A percentile compares a stretch with the other conserved stretches of the same genome.
Conservation (phyloP, 495 filamentous ascomycete species). For the Aspergillus bertholletiae region DNA sequence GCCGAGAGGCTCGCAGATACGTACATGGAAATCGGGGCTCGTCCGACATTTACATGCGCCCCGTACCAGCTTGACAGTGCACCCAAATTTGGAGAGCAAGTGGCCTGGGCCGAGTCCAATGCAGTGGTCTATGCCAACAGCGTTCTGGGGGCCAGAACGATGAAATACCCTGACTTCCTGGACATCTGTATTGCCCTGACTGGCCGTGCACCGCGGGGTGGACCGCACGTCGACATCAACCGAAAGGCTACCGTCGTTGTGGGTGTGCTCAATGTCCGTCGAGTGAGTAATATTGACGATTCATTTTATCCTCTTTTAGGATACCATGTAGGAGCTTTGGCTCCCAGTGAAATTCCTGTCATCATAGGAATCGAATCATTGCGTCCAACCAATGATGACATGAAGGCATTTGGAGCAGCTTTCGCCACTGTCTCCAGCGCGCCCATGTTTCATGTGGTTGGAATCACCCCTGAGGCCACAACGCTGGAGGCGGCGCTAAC, state of each 20-base stretch:
- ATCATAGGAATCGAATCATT: constrained; percentile 15
- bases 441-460: constrained; percentile 27
- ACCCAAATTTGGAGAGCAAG: constrained; percentile 18
- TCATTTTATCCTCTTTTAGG: constrained; percentile 26
- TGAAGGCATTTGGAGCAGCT: constrained; percentile 30
- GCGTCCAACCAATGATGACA: constrained; percentile 8
- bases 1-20: constrained; percentile 18
- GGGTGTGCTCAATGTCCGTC: constrained; percentile 1
- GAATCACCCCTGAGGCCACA: constrained; percentile 19
- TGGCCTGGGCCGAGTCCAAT: constrained; percentile 29
- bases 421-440: constrained; percentile 26
- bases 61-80: constrained; percentile 25
- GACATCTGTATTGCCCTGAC: constrained; percentile 28
- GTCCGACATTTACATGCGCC: constrained; percentile 27
- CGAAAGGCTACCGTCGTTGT: constrained; percentile 6
- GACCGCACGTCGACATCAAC: constrained; percentile 13
- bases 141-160: constrained; percentile 24
- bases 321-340: constrained; percentile 17
- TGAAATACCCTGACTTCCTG: constrained; percentile 28
- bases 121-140: constrained; percentile 31
- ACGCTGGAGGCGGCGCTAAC: background rate
- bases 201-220: constrained; percentile 16
- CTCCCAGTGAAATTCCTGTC: constrained; percentile 14
- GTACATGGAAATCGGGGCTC: constrained; percentile 25
- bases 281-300: constrained; percentile 12